phyloP scores from a whole-genome alignment of 2,329 filamentous ascomycete genomes.

The Blastomyces emzantsi region DNA sequence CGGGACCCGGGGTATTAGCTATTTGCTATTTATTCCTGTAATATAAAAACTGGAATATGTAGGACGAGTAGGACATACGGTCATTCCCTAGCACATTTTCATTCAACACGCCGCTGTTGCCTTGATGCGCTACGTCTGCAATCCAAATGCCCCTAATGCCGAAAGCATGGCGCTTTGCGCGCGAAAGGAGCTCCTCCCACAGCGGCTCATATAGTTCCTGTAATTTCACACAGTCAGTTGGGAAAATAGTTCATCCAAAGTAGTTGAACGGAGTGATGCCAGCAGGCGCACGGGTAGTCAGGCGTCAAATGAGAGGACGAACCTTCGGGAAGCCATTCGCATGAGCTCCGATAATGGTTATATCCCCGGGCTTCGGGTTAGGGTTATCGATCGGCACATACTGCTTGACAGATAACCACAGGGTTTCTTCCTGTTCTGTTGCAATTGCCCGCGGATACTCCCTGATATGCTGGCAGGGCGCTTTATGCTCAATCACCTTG shows the following conservation, averaged over 20 bases:
- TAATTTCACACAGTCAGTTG: conserved; percentile 11
- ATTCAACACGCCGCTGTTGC: conserved; percentile 68
- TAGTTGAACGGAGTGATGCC: neutral
- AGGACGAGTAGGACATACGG: conserved; percentile 46
- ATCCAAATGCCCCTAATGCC: conserved; percentile 80
- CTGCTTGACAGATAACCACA: conserved; percentile 73
- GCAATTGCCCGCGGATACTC: conserved; percentile 69
- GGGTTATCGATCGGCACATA: conserved; percentile 69
- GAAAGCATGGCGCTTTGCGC: conserved; percentile 51
- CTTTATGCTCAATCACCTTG: conserved; percentile 60
- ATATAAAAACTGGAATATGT: neutral
- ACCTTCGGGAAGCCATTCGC: conserved; percentile 92
- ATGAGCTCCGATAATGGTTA: conserved; percentile 79
- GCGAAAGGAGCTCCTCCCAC: conserved; percentile 69
- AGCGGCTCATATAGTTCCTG: conserved; percentile 88
- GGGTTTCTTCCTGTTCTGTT: conserved; percentile 61
- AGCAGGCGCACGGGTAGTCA: neutral
- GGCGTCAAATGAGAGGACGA: conserved; percentile 12
- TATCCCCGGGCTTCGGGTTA: conserved; percentile 59
- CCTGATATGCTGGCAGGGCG: conserved; percentile 69
- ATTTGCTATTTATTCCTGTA: neutral
- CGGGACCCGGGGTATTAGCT: conserved; percentile 14
- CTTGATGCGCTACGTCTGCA: conserved; percentile 79
- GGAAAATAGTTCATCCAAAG: neutral
- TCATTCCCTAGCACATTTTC: conserved; percentile 71